These are phyloP conservation scores for Mucor indicus DNA, from an alignment of 371 early-diverging fungal species.

Conservation along the genomic window DNA sequence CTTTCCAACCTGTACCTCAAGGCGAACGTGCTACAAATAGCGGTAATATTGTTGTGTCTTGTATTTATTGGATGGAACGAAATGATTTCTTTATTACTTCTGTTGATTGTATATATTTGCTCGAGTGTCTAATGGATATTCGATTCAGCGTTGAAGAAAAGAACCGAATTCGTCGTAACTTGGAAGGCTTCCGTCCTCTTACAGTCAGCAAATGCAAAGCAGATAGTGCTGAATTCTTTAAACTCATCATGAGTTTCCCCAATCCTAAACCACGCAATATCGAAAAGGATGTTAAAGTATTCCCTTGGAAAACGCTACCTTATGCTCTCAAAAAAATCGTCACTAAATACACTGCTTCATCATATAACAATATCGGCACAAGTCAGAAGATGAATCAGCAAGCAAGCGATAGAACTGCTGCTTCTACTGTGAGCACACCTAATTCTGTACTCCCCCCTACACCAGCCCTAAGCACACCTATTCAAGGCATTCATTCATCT, in stretches of 20 bases:
- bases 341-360: conserved; percentile 55
- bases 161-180: conserved; percentile 80
- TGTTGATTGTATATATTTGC: conserved; percentile 75
- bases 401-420: too few relatives aligned
- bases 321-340: conserved; percentile 70
- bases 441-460: too few relatives aligned
- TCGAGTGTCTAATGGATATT: conserved; percentile 73
- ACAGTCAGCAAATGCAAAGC: conserved; percentile 76
- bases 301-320: conserved; percentile 69
- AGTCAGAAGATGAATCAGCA: too few relatives aligned
- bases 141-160: conserved; percentile 83
- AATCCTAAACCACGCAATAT: conserved; percentile 84
- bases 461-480: too few relatives aligned
- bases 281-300: conserved; percentile 85
- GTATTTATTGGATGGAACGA: conserved; percentile 78
- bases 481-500: too few relatives aligned
- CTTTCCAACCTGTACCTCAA: conserved; percentile 50
- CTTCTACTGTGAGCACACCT: too few relatives aligned
- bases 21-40: conserved; percentile 13
- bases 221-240: conserved; percentile 75
- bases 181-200: conserved; percentile 81
- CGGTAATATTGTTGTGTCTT: conserved; percentile 51
- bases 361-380: too few relatives aligned
- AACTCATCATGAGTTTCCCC: conserved; percentile 79
- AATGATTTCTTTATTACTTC: conserved; percentile 77